Percentiles rank a stretch among this genome's conserved stretches.
phyloP scores from a whole-genome alignment of 139 green algal genomes.

The Coelastrella sp. region DNA sequence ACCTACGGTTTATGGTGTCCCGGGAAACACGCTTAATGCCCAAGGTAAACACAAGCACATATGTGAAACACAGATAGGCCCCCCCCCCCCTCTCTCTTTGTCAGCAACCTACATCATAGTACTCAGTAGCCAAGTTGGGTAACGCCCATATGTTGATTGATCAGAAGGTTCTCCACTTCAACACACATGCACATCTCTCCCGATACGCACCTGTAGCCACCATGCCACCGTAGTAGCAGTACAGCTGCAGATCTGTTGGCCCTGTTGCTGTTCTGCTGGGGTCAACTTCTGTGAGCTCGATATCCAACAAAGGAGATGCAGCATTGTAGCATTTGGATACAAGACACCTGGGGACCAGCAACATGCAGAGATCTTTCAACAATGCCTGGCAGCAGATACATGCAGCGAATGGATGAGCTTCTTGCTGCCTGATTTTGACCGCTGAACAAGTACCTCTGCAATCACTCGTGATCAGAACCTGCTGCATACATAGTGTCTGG shows the following conservation, averaged over 20 bases:
- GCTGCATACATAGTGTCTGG: background rate
- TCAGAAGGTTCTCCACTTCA: too few relatives aligned
- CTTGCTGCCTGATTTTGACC: too few relatives aligned
- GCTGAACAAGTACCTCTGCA: background rate
- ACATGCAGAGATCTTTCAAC: too few relatives aligned
- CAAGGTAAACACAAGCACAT: too few relatives aligned
- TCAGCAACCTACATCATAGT: too few relatives aligned
- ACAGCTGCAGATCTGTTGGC: constrained; percentile 89
- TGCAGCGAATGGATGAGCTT: background rate
- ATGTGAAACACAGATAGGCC: too few relatives aligned
- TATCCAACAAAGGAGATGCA: constrained; percentile 65
- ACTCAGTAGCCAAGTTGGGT: too few relatives aligned
- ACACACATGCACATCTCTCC: too few relatives aligned
- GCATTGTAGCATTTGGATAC: constrained; percentile 81
- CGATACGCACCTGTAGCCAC: constrained; percentile 82
- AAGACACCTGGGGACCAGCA: constrained; percentile 62
- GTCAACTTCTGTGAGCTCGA: constrained; percentile 82
- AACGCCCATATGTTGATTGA: too few relatives aligned
- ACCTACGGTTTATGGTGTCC: too few relatives aligned
- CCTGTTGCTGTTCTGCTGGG: constrained; percentile 72
- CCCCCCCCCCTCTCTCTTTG: too few relatives aligned
- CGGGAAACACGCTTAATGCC: too few relatives aligned
- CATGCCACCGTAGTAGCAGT: constrained; percentile 95
- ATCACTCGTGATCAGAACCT: background rate
- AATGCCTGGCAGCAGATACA: background rate